phyloP scores from a whole-genome alignment of 495 filamentous ascomycete genomes.

The Cladorrhinum samala region DNA sequence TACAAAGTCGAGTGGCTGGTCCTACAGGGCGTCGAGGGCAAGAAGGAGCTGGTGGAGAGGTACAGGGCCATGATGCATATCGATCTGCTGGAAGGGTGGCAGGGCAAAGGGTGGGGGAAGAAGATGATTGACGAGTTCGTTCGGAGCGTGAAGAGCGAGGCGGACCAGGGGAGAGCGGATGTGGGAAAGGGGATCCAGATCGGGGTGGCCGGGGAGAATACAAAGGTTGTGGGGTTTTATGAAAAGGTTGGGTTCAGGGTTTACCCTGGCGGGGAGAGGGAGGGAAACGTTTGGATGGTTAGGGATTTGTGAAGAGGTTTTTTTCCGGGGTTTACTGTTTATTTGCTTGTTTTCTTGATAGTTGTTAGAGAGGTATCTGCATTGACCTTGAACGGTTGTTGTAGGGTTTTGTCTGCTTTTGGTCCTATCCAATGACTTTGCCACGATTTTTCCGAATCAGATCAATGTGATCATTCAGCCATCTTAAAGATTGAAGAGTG shows the following conservation, averaged over 20 bases:
- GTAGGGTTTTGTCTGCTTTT: too few species aligned
- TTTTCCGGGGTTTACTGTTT: too few species aligned
- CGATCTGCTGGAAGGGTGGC: slow-evolving; percentile 30
- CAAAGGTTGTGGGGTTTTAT: slow-evolving; percentile 38
- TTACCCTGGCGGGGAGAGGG: slow-evolving; percentile 26
- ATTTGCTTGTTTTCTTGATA: too few species aligned
- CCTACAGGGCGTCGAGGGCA: slow-evolving; percentile 23
- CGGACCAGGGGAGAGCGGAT: slow-evolving; percentile 9
- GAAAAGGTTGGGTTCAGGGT: slow-evolving; percentile 36
- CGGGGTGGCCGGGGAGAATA: slow-evolving; percentile 36
- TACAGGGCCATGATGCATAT: slow-evolving; percentile 40
- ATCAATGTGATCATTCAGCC: too few species aligned
- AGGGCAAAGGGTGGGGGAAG: slow-evolving; percentile 33
- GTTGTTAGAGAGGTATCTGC: too few species aligned
- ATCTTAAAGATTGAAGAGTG: too few species aligned
- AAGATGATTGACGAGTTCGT: slow-evolving; percentile 34
- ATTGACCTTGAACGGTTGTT: too few species aligned
- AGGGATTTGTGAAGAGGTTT: slow-evolving; percentile 30
- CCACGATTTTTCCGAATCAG: too few species aligned
- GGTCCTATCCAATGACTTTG: too few species aligned
- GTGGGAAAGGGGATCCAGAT: slow-evolving; percentile 31
- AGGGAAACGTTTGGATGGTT: slow-evolving; percentile 37
- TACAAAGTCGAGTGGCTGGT: slow-evolving; percentile 31
- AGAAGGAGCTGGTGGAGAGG: slow-evolving; percentile 22
- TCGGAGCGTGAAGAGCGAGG: slow-evolving; percentile 25